phyloP scores from a whole-genome alignment of 1,139 yeast genomes.

The Groenewaldozyma sp. region DNA sequence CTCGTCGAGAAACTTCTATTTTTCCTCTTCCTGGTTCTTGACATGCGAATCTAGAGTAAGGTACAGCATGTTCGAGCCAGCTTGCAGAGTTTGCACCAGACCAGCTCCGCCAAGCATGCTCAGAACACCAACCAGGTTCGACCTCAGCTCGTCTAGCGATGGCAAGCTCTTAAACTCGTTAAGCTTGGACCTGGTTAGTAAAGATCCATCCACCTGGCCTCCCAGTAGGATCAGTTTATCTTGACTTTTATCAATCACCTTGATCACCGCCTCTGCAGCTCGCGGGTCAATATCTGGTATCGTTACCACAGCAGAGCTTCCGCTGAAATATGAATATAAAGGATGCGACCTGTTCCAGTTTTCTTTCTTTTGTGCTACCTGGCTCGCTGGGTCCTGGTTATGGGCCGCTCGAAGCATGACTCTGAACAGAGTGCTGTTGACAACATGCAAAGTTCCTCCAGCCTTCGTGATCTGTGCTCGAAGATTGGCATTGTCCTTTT shows the following conservation, averaged over 20 bases:
- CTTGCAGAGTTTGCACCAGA: constrained; percentile 68
- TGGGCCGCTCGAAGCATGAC: constrained; percentile 67
- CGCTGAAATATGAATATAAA: constrained; percentile 55
- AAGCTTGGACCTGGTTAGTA: constrained; percentile 46
- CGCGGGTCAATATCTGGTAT: constrained; percentile 64
- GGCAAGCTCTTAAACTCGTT: constrained; percentile 66
- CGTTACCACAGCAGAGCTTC: constrained; percentile 80
- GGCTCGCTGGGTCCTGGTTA: constrained; percentile 68
- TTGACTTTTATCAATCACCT: constrained; percentile 50
- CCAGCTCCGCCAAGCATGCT: constrained; percentile 85
- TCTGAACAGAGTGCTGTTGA: constrained; percentile 60
- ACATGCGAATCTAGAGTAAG: constrained; percentile 61
- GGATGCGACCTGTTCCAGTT: constrained; percentile 43
- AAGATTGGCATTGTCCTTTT: constrained; percentile 54
- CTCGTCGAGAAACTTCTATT: too few species aligned
- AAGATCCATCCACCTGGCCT: constrained; percentile 61
- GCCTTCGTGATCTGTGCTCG: constrained; percentile 52
- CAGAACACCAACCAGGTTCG: constrained; percentile 78
- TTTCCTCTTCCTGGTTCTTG: constrained; percentile 32
- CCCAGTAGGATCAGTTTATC: constrained; percentile 78
- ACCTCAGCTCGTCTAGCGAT: constrained; percentile 57
- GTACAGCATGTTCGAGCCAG: constrained; percentile 56
- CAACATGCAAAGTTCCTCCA: constrained; percentile 59
- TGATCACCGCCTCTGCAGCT: constrained; percentile 52
- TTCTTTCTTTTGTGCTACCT: constrained; percentile 39